phyloP scores from a whole-genome alignment of 306 rosid genomes.

The Cyclanthera cordifolia region DNA sequence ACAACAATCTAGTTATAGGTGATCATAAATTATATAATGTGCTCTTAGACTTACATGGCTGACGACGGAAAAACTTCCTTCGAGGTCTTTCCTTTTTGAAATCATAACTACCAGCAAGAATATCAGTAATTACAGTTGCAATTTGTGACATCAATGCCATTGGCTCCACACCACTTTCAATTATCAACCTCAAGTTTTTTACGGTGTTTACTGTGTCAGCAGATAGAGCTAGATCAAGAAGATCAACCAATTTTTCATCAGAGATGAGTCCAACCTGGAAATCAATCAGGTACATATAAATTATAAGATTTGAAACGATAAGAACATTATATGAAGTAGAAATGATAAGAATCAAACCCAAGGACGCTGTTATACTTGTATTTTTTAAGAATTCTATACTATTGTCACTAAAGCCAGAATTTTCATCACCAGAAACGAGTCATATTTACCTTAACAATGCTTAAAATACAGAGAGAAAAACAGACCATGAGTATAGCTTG shows the following conservation, averaged over 20 bases:
- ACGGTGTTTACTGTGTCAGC: slow-evolving; percentile 96
- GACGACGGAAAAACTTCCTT: slow-evolving; percentile 82
- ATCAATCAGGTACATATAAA: neutral
- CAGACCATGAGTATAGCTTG: too few species aligned
- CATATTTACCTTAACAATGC: neutral
- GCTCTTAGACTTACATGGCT: slow-evolving; percentile 53
- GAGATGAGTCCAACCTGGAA: slow-evolving; percentile 95
- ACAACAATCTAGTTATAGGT: neutral
- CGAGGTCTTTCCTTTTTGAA: slow-evolving; percentile 55
- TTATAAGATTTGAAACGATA: neutral
- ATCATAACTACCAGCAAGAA: slow-evolving; percentile 92
- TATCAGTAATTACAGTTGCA: slow-evolving; percentile 88
- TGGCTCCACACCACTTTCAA: slow-evolving; percentile 97
- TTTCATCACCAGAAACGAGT: neutral
- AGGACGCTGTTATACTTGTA: neutral
- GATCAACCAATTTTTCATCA: slow-evolving; percentile 94
- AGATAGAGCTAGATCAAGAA: slow-evolving; percentile 92
- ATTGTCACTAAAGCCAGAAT: neutral
- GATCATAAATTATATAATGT: neutral
- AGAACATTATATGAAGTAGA: neutral
- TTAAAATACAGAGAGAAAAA: too few species aligned
- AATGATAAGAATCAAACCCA: neutral
- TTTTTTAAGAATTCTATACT: neutral
- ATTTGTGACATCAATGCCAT: slow-evolving; percentile 93
- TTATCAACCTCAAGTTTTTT: slow-evolving; percentile 78